These are phyloP conservation scores for Epichloe coenophiala DNA, from an alignment of 2,329 filamentous ascomycete species.

Conservation along the genomic window DNA sequence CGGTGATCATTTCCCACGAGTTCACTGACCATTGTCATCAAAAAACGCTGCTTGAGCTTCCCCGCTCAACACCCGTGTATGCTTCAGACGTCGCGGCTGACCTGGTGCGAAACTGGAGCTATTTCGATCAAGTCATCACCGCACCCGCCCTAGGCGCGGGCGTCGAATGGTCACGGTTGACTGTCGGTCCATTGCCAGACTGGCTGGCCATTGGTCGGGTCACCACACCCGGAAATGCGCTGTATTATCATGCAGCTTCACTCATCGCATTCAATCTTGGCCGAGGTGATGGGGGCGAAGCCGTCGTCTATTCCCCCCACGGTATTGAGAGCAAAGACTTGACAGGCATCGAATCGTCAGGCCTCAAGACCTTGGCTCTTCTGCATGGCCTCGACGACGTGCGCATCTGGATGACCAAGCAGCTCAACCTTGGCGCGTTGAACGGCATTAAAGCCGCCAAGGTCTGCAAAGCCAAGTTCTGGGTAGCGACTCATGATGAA, in stretches of 20 bases:
- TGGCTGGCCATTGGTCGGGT: constrained; percentile 51
- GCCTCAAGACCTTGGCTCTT: constrained; percentile 40
- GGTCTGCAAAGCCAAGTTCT: constrained; percentile 41
- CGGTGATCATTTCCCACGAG: constrained; percentile 47
- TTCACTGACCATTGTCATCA: constrained; percentile 58
- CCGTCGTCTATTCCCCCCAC: constrained; percentile 51
- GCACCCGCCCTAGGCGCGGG: constrained; percentile 29
- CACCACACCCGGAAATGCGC: constrained; percentile 35
- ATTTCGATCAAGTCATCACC: constrained; percentile 42
- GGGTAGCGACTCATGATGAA: constrained; percentile 54
- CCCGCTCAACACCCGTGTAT: constrained; percentile 38
- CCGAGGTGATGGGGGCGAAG: constrained; percentile 26
- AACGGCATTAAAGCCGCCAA: constrained; percentile 46
- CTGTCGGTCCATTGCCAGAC: constrained; percentile 29
- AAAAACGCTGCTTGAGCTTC: constrained; percentile 43
- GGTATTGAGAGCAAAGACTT: constrained; percentile 39
- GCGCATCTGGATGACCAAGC: constrained; percentile 31
- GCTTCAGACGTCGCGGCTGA: constrained; percentile 44
- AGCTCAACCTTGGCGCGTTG: constrained; percentile 49
- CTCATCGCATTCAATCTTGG: constrained; percentile 37
- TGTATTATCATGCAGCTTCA: constrained; percentile 50
- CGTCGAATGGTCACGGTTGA: constrained; percentile 8
- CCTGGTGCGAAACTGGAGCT: constrained; percentile 42
- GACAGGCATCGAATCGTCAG: constrained; percentile 23
- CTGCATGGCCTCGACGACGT: constrained; percentile 53